phyloP scores from a whole-genome alignment of 768 basidiomycete species.

The Gelatoporia subvermispora region DNA sequence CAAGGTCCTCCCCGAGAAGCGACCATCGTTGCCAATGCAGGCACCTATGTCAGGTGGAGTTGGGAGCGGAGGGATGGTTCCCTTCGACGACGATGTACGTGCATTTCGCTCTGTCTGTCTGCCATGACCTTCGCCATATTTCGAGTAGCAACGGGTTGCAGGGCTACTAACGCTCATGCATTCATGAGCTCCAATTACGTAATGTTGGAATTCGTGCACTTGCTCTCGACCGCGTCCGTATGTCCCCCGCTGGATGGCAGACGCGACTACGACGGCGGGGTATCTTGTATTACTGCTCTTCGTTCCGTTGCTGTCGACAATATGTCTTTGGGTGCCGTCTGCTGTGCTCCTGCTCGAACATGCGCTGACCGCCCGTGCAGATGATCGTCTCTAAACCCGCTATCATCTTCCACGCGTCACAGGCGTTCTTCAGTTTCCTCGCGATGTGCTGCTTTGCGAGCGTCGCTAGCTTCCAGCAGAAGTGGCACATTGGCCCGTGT shows the following conservation, averaged over 20 bases:
- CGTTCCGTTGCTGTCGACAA: constrained; percentile 56
- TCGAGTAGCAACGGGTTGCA: constrained; percentile 11
- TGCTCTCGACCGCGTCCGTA: too few relatives aligned
- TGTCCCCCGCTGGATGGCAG: constrained; percentile 9
- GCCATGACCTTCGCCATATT: constrained; percentile 3
- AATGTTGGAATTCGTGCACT: constrained; percentile 38
- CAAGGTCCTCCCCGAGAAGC: constrained; percentile 43
- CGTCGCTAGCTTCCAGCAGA: constrained; percentile 84
- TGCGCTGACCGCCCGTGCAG: constrained; percentile 35
- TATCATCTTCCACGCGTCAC: constrained; percentile 69
- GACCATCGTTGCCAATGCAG: constrained; percentile 26
- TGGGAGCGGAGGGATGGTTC: constrained; percentile 50
- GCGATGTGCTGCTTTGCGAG: constrained; percentile 89
- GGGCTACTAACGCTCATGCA: constrained; percentile 4
- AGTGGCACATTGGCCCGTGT: constrained; percentile 85
- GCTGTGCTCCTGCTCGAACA: neutral
- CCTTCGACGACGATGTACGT: constrained; percentile 72
- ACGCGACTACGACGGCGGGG: constrained; percentile 32
- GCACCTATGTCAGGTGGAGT: constrained; percentile 49
- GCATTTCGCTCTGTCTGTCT: neutral
- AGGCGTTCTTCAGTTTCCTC: constrained; percentile 91
- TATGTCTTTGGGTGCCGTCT: constrained; percentile 63
- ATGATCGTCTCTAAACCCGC: constrained; percentile 86
- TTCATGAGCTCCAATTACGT: constrained; percentile 31
- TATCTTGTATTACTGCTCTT: constrained; percentile 59